Evolutionary conservation across 2,329 filamentous ascomycete species (phyloP).

Genomic region (Aureobasidium sp.): DNA sequence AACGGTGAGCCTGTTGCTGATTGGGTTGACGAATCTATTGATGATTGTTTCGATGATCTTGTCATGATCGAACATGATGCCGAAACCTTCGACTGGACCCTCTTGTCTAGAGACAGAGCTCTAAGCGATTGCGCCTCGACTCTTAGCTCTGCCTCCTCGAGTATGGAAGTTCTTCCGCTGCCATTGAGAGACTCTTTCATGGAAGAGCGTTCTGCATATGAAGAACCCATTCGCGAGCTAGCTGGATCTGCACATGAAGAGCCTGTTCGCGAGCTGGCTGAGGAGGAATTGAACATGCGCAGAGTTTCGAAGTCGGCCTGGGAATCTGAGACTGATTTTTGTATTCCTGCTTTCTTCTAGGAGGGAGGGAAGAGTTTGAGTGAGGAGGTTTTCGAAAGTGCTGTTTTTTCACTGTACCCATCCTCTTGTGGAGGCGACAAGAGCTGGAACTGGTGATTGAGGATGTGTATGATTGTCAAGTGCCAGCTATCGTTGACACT

Average conservation of each 20-base stretch:
- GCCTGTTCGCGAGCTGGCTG: background rate
- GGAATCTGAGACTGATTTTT: conserved; percentile 1
- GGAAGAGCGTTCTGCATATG: background rate
- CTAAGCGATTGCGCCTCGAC: background rate
- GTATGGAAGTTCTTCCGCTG: background rate
- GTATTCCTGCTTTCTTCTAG: conserved; percentile 5
- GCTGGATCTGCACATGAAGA: background rate
- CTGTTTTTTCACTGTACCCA: background rate
- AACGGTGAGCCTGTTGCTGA: background rate
- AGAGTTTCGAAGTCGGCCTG: background rate
- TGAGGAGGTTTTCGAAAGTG: background rate
- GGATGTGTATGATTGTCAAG: background rate
- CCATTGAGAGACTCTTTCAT: background rate
- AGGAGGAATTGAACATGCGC: background rate
- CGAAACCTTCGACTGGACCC: background rate
- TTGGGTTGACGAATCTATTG: background rate
- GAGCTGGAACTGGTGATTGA: background rate
- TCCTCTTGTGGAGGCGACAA: background rate
- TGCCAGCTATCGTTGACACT: background rate
- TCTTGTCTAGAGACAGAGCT: background rate
- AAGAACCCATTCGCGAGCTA: background rate
- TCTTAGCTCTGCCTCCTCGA: background rate
- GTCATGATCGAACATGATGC: conserved; percentile 1
- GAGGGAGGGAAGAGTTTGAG: background rate
- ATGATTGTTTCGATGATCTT: background rate